Evolutionary conservation across 139 green algal species (phyloP).

Genomic region (Micractinium sp.): DNA sequence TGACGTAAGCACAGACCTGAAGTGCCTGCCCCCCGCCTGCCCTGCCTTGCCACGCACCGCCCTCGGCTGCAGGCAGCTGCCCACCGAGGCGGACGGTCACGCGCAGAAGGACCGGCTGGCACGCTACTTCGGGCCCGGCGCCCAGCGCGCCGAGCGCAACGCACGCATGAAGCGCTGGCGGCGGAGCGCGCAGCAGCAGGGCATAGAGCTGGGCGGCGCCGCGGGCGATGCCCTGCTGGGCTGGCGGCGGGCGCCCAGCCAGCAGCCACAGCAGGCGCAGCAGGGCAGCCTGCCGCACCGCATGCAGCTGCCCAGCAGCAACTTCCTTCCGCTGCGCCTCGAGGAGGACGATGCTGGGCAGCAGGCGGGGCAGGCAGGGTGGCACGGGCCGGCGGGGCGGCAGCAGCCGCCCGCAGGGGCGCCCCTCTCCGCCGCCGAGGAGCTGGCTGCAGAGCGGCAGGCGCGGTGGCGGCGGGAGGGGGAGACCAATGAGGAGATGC

Average conservation of each 20-base stretch:
- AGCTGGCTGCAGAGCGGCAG: slow-evolving; percentile 15
- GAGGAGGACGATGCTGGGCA: neutral
- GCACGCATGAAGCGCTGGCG: slow-evolving; percentile 25
- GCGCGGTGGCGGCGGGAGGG: slow-evolving; percentile 33
- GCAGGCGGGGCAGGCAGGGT: neutral
- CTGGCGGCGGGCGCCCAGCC: neutral
- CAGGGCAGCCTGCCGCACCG: neutral
- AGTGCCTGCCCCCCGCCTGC: neutral
- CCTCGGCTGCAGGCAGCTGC: slow-evolving; percentile 2
- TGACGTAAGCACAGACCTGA: neutral
- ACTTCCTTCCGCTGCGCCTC: neutral
- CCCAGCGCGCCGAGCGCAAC: slow-evolving; percentile 2
- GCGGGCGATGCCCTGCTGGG: neutral
- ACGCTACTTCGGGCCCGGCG: slow-evolving; percentile 16
- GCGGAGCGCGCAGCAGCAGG: slow-evolving; percentile 1
- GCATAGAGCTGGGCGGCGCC: neutral
- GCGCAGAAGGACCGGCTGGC: neutral
- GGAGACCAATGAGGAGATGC: slow-evolving; percentile 68
- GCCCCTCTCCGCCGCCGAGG: neutral
- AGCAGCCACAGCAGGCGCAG: too few species aligned
- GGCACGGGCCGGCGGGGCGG: neutral
- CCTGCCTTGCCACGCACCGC: neutral
- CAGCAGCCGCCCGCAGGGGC: neutral
- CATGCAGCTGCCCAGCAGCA: slow-evolving; percentile 9
- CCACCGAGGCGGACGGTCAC: slow-evolving; percentile 31